Evolutionary conservation across 73 alveolate genomes (phyloP), one percentile per base, ranked within the genome.

Genomic region (Paramecium tetraurelia): DNA sequence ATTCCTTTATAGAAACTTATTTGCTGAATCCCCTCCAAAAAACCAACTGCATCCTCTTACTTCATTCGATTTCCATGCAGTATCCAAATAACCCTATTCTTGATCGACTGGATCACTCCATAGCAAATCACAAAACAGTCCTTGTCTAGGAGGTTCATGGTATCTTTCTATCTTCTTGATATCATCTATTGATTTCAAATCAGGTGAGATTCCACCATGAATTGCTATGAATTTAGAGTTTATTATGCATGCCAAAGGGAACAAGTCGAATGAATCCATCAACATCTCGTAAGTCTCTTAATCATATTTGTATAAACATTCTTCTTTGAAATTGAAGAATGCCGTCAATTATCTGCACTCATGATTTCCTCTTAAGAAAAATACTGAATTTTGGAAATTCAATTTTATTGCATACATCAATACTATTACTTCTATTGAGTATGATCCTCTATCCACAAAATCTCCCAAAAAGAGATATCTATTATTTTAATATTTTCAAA

Each of bases 391-490:
- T 43, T 97, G 96, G 93, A 80, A 96, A 89, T 96, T 96, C 71
- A 96, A 36, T 83, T 97, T 97, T 46, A 97, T 53, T 7, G 98
- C 72, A 92, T 92, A 93, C 70, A 97, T 93, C 24, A 97, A 93
- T 18, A 97, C 58, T 31, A 96, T 92, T 43, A 94, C 98, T 84
- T 97, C 99, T 24, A 96, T 94, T n/a, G 99, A 96, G 92, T 94
- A 97, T 8, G 99, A 92, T 2, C 99, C 99, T 93, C 99, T 75
- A 93, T 97, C 99, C 7, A 97, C 99, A 94, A 96, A 97, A 85
- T 97, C 99, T 8, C 99, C 99, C 12, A 97, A 85, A 93, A 97
- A 97, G 63, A 97, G 94, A 89, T 96, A 97, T 92, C 97, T 72
- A 40, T 72, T 31, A 35, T 11, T 63, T 63, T 11, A 27, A 27